phyloP scores from a whole-genome alignment of 1,139 yeast species.

The Blastobotrys raffinosifermentans region DNA sequence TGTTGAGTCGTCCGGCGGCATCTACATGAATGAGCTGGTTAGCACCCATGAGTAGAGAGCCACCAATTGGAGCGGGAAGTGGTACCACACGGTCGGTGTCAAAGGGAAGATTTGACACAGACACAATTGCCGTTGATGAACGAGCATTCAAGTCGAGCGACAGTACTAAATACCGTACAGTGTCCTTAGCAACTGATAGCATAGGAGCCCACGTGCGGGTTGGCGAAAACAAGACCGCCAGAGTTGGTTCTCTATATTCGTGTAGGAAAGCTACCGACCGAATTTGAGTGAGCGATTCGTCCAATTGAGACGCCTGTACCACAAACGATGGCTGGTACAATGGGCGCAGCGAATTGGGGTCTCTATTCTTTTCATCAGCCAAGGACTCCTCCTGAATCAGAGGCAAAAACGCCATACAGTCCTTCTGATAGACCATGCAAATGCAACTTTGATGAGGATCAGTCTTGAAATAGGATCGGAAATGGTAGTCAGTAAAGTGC shows the following conservation, averaged over 20 bases:
- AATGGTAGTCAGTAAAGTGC: constrained; percentile 43
- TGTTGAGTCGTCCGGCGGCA: constrained; percentile 67
- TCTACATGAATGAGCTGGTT: constrained; percentile 78
- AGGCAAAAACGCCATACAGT: constrained; percentile 69
- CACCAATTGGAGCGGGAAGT: constrained; percentile 61
- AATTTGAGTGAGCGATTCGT: constrained; percentile 54
- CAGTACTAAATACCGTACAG: constrained; percentile 50
- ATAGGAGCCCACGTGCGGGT: constrained; percentile 73
- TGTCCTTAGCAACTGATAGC: constrained; percentile 54
- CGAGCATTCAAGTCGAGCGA: constrained; percentile 61
- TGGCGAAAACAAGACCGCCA: constrained; percentile 64
- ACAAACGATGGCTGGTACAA: constrained; percentile 38
- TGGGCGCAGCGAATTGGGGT: constrained; percentile 14
- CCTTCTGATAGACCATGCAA: constrained; percentile 57
- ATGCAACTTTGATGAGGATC: constrained; percentile 65
- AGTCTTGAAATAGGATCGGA: constrained; percentile 47
- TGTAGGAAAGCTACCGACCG: constrained; percentile 63
- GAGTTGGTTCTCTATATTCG: constrained; percentile 73
- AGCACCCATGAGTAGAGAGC: constrained; percentile 65
- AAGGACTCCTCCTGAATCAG: constrained; percentile 42
- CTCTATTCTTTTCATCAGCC: constrained; percentile 16
- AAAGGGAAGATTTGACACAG: constrained; percentile 63
- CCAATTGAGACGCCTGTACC: constrained; percentile 51
- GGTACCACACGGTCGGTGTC: constrained; percentile 65
- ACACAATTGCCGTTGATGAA: constrained; percentile 61